Evolutionary conservation across 2,329 filamentous ascomycete species (phyloP), one percentile per base, ranked within the genome.

Genomic region (Celoporthe dispersa): DNA sequence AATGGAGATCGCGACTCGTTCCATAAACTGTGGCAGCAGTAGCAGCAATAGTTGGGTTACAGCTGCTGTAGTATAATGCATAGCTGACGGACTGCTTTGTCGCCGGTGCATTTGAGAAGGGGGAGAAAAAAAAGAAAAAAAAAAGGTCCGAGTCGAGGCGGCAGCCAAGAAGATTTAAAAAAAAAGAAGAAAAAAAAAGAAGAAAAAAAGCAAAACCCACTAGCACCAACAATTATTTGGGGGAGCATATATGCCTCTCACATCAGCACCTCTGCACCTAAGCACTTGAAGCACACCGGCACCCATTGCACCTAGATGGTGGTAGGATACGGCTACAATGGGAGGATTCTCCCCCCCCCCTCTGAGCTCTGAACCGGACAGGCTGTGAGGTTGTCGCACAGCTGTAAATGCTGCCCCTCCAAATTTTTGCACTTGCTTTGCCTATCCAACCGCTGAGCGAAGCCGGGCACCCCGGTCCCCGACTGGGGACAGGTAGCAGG

Each of bases 401-500:
- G 44, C 44, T 2, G 44, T 48, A 6, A 48, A 22, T 59, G 31
- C 35, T 59, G 31, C 55, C 55, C 55, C 55, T 59, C 55, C 51
- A 55, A 55, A 28, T 28, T 28, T 55, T 3, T 48, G 44, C 59
- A 62, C 35, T 62, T 37, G 59, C 59, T 37, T 37, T 35, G 33
- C 35, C 5, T 12, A n/a, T 19, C 57, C 31, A 16, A 35, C 57
- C 44, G 44, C 44, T 48, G 57, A n/a, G 57, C 57, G 57, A 48
- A 35, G 31, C n/a, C 39, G 64, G 64, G 35, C 64, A 31, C 16
- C 41, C 66, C 66, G 66, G 55, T 51, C 35, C 57, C 57, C 65
- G 55, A 67, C 53, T 60, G 37, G 48, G n/a, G 16, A n/a, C 22
- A 60, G 9, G 70, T 71, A 71, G 48, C 59, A 60, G 41, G 64